Evolutionary conservation across 176 grass and related monocot species (phyloP), one percentile per base, ranked within the genome.

Genomic region (Eremochloa ophiuroides): DNA sequence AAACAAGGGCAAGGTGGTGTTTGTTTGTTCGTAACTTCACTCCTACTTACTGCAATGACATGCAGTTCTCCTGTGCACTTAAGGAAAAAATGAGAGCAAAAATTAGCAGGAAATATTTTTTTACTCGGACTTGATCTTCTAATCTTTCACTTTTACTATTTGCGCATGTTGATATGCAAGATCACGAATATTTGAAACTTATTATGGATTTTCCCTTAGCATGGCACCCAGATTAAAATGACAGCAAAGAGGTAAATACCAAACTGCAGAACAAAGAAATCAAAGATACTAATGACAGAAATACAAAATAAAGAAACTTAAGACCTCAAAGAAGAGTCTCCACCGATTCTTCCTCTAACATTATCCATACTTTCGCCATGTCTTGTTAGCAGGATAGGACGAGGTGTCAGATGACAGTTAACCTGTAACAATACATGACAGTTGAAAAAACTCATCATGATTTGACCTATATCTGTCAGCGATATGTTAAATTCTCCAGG

Each of bases 311-410:
- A 79, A 90, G 50, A 73, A 10, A 80, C 66, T 68, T 11, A 66
- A 34, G 40, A 98, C 92, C 95, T 98, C 82, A 98, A 88, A 73
- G 84, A 91, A 69, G 95, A 82, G 74, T 98, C 95, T 81, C 95
- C 95, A 73, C 95, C 95, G 10, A 98, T 91, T 82, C 88, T 89
- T 88, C 92, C 92, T 91, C 90, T 76, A 61, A 95, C 88, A 89
- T 98, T 98, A 78, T 98, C 93, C 83, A 90, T 82, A 88, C 95
- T 98, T 87, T 98, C 95, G 41, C 95, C 95, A 44, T 98, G 95
- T 75, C 95, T 85, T 68, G 95, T 98, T 83, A 98, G 92, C 44
- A 98, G 78, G 74, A 98, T 98, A 81, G 95, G 95, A 23, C 95
- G 93, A 83, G 95, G 95, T 77, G 95, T 93, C 14, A 98, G 86